Base-by-base conservation (phyloP, 148 eudicot genomes). In the Rhododendron ovatum region DNA sequence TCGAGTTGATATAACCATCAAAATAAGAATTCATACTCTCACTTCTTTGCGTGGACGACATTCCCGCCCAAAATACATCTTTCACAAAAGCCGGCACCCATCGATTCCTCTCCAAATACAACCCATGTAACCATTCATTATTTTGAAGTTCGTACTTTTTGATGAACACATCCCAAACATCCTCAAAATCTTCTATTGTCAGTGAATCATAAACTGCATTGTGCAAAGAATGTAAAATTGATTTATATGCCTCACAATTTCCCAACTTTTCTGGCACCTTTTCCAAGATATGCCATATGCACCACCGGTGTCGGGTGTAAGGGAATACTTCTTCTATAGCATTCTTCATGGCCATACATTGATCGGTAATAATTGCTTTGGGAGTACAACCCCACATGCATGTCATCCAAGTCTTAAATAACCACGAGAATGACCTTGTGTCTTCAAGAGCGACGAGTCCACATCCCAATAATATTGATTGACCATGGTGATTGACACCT, bases 251-350 rank as follows among this genome's bases (percentile, higher is more conserved):
- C 1, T 61, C 11, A 12, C 14, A 61, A 28, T 15, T 24, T 7
- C 69, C 26, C 10, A 61, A 61, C 26, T 61, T 61, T 61, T 61
- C 69, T 22, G 26, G 10, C 26, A 61, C 69, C 28, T 61, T 61
- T 24, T 61, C 24, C 69, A 61, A 6, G 10, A 61, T 61, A 24
- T 61, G 26, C 69, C 69, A 24, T 7, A 7, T 7, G 69, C 26
- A 61, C 69, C 69, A 61, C 11, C 69, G 28, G 26, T 61, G 69
- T 8, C 69, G 11, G 10, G 28, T 61, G 28, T 61, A 7, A 61
- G 69, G 69, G 28, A 61, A 61, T 61, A 61, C 94, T 67, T 91
- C 93, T 92, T 95, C 92, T 11, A 96, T 88, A 35, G 93, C 89
- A 33, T 90, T 92, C 20, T 83, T 87, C 86, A 89, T 95, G 93